Base-by-base conservation (phyloP, 2,329 filamentous ascomycete genomes). In the Fusarium chlamydosporum region DNA sequence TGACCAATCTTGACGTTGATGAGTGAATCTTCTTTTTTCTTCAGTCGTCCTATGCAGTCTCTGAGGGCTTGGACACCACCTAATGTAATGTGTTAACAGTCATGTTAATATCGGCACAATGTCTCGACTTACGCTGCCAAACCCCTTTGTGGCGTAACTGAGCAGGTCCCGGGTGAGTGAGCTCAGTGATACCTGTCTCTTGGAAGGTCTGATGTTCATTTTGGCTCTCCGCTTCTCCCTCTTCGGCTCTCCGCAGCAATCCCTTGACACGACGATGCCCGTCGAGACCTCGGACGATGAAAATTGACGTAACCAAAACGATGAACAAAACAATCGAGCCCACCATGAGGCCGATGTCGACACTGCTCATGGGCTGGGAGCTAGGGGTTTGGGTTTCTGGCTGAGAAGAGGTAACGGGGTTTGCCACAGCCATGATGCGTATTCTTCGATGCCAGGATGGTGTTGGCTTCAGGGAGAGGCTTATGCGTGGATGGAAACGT, bases 331-430 rank as follows among this genome's bases (percentile, higher is more conserved):
- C 12, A 33, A 74, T 64, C 13, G 68, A 66, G 23, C 62, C 74
- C 26, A 70, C 63, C n/a, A 77, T 71, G 52, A 76, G 62, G 5
- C 71, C 76, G 33, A 77, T 72, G 51, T 78, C 76, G 29, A 72
- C 51, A 20, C 68, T 50, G 9, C 66, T 73, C 58, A 76, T 74
- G 13, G 42, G n/a, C 23, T 16, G 45, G 20, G 47, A 20, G 40
- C 35, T 27, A 13, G 46, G 33, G 16, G 5, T 20, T 18, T 56
- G 47, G 20, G 56, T 27, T 8, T 56, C 38, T 1, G 60, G 26
- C 16, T 26, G 34, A 18, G 48, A 26, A 46, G 67, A 51, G 18
- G 47, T 38, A 29, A 54, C 43, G 26, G 56, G 27, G 23, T 34
- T 47, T 23, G 34, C 61, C 20, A 31, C 33, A 37, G 51, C 16